Percentiles rank a stretch among this genome's conserved stretches.
Evolutionary conservation across 164 flowering plant genomes (phyloP).

Genomic region (Sedum album): DNA sequence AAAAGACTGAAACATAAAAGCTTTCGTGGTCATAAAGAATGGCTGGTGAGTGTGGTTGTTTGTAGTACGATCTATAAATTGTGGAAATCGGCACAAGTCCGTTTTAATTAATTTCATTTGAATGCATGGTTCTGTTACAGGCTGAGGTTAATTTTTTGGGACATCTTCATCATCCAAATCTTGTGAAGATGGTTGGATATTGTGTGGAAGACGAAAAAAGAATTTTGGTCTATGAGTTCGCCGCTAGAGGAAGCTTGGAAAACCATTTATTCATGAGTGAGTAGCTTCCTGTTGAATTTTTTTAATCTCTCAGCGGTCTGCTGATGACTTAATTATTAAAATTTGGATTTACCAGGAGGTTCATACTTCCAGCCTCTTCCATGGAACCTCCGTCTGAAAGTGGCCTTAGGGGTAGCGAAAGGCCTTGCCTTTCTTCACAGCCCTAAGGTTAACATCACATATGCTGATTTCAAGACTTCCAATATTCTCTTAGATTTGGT

Average conservation of each 20-base stretch:
- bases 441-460: conserved; percentile 45
- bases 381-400: conserved; percentile 62
- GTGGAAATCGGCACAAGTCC: neutral
- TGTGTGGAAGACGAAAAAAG: conserved; percentile 79
- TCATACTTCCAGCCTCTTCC: conserved; percentile 60
- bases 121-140: conserved; percentile 17
- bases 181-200: conserved; percentile 69
- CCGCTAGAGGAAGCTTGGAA: conserved; percentile 83
- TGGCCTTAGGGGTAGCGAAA: conserved; percentile 73
- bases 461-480: conserved; percentile 69
- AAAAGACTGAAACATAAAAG: conserved; percentile 13
- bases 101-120: neutral
- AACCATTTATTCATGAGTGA: conserved; percentile 72
- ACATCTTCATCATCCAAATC: conserved; percentile 67
- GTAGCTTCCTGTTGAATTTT: conserved; percentile 14
- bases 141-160: conserved; percentile 79
- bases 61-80: too few relatives aligned
- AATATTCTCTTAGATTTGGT: conserved; percentile 63
- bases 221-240: conserved; percentile 72
- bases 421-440: conserved; percentile 75
- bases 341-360: conserved; percentile 31
- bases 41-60: conserved; percentile 13
- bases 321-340: neutral
- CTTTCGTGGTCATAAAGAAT: conserved; percentile 12
- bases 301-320: neutral